Evolutionary conservation across 768 basidiomycete species (phyloP).

Genomic region (Sistotremastrum niveocremeum): DNA sequence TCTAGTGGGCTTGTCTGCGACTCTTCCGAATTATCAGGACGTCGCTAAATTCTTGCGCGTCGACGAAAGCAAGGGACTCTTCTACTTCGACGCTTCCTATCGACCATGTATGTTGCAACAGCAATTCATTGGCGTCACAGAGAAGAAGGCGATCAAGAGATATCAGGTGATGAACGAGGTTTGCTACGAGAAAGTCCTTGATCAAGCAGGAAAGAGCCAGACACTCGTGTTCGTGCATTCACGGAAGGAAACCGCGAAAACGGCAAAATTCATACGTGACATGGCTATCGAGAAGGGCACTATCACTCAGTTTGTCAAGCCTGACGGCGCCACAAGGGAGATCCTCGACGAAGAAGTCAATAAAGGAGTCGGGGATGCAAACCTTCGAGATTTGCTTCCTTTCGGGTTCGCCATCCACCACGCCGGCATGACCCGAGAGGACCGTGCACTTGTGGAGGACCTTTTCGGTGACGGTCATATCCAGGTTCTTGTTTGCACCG

Average conservation of each 20-base stretch:
- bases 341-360: conserved; percentile 76
- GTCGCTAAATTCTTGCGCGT: conserved; percentile 96
- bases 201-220: conserved; percentile 83
- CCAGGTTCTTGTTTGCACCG: conserved; percentile 92
- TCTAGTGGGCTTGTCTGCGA: conserved; percentile 90
- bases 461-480: conserved; percentile 86
- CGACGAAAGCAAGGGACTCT: conserved; percentile 80
- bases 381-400: conserved; percentile 79
- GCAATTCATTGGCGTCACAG: conserved; percentile 94
- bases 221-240: conserved; percentile 97
- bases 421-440: conserved; percentile 88
- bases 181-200: conserved; percentile 96
- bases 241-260: conserved; percentile 96
- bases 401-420: conserved; percentile 98
- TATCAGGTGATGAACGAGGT: conserved; percentile 98
- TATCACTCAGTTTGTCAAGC: conserved; percentile 89
- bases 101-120: conserved; percentile 92
- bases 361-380: conserved; percentile 59
- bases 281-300: conserved; percentile 95
- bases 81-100: conserved; percentile 93
- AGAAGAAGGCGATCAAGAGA: conserved; percentile 98
- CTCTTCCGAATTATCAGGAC: conserved; percentile 96
- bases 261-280: conserved; percentile 86
- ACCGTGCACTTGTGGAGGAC: conserved; percentile 86
- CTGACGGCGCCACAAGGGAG: conserved; percentile 83